Evolutionary conservation across 1,139 yeast species (phyloP).

Genomic region (Diutina ranongensis): DNA sequence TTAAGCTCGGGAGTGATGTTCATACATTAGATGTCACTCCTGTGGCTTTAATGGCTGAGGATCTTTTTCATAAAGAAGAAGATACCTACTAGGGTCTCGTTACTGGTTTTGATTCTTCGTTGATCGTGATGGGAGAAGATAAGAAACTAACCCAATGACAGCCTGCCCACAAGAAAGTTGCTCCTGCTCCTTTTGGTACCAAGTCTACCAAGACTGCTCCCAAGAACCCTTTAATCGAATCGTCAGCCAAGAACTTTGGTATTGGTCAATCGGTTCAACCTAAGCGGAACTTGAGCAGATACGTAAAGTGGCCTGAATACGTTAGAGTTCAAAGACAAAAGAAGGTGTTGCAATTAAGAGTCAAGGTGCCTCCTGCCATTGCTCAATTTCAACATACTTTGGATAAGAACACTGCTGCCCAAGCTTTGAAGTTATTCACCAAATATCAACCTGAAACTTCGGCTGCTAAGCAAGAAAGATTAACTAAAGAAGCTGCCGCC

Average conservation of each 20-base stretch:
- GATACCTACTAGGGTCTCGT: slow-evolving; percentile 5
- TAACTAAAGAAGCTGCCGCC: slow-evolving; percentile 97
- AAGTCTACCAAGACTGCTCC: slow-evolving; percentile 28
- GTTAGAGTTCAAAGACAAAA: slow-evolving; percentile 96
- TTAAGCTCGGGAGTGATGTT: slow-evolving; percentile 6
- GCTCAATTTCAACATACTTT: slow-evolving; percentile 91
- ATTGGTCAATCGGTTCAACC: slow-evolving; percentile 94
- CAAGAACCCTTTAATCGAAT: slow-evolving; percentile 70
- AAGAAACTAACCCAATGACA: slow-evolving; percentile 6
- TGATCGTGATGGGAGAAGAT: slow-evolving; percentile 5
- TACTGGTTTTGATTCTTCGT: slow-evolving; percentile 5
- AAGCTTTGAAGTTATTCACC: slow-evolving; percentile 92
- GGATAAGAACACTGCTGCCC: slow-evolving; percentile 98
- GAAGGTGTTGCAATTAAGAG: slow-evolving; percentile 88
- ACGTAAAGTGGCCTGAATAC: slow-evolving; percentile 97
- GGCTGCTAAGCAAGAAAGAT: slow-evolving; percentile 97
- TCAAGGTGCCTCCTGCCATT: slow-evolving; percentile 97
- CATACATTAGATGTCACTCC: slow-evolving; percentile 2
- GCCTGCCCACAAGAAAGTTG: slow-evolving; percentile 51
- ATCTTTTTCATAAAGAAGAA: background rate
- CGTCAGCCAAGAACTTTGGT: slow-evolving; percentile 91
- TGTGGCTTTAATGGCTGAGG: slow-evolving; percentile 6
- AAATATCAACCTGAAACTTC: slow-evolving; percentile 97
- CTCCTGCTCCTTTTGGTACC: slow-evolving; percentile 75
- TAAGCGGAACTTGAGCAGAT: slow-evolving; percentile 90